Evolutionary conservation across 2,329 filamentous ascomycete species (phyloP).

Genomic region (Teratosphaeria gauchensis): DNA sequence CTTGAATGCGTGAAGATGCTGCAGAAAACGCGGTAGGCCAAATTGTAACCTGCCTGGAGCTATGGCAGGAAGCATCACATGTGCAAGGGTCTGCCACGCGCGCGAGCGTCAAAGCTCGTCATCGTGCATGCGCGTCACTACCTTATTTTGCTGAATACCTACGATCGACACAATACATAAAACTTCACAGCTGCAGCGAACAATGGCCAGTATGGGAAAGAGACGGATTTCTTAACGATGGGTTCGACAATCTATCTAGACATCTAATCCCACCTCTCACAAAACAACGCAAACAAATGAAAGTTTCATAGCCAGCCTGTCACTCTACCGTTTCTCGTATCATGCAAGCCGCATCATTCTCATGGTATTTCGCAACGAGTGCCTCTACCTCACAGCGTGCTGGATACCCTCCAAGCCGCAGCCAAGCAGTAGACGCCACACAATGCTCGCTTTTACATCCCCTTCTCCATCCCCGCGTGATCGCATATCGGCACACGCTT

Average conservation of each 20-base stretch:
- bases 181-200: background rate
- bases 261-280: background rate
- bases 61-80: background rate
- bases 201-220: background rate
- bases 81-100: background rate
- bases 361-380: background rate
- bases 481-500: conserved; percentile 7
- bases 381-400: background rate
- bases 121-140: background rate
- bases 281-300: conserved; percentile 2
- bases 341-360: background rate
- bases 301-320: background rate
- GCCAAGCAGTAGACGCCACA: conserved; percentile 1
- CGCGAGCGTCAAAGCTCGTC: background rate
- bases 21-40: background rate
- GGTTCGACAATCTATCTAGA: background rate
- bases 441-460: conserved; percentile 4
- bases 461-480: background rate
- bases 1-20: background rate
- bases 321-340: conserved; percentile 1
- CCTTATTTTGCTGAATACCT: background rate
- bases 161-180: background rate
- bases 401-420: background rate
- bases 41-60: background rate
- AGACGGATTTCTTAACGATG: background rate